A percentile compares a stretch with the other conserved stretches of the same genome.
These are phyloP conservation scores for Phytophthora capsici DNA, from an alignment of 352 stramenopile species.

Conservation along the genomic window DNA sequence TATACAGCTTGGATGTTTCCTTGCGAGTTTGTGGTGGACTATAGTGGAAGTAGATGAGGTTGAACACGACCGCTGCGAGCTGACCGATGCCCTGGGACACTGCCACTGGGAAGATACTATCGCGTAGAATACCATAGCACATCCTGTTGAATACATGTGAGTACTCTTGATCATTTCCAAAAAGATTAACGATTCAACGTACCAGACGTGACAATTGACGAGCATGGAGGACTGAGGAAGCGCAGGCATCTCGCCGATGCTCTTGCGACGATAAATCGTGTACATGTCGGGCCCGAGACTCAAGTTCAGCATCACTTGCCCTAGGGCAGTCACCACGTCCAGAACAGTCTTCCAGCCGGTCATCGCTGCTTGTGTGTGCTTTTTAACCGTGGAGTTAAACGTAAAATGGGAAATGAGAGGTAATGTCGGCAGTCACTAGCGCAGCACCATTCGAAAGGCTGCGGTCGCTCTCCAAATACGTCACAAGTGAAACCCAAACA, in stretches of 20 bases:
- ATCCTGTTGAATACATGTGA: conserved; percentile 12
- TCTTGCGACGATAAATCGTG: conserved; percentile 20
- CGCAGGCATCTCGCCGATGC: conserved; percentile 23
- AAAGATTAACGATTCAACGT: not conserved
- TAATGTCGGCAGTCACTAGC: too few species aligned
- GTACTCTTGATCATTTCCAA: not conserved
- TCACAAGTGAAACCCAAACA: conserved; percentile 10
- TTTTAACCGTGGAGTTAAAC: not conserved
- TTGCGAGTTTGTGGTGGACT: conserved; percentile 5
- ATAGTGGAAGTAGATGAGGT: conserved; percentile 30
- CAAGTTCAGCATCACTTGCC: conserved; percentile 26
- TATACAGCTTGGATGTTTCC: conserved; percentile 9
- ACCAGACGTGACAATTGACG: conserved; percentile 37
- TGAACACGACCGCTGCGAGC: conserved; percentile 23
- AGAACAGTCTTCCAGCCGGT: conserved; percentile 29
- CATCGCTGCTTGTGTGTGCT: conserved; percentile 12
- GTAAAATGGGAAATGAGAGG: conserved; percentile 5
- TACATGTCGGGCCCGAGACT: conserved; percentile 35
- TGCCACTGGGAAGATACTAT: conserved; percentile 35
- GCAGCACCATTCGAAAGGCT: conserved; percentile 2
- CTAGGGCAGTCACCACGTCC: conserved; percentile 21
- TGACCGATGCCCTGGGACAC: conserved; percentile 22
- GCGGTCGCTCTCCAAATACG: not conserved
- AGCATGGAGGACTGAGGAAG: conserved; percentile 21
- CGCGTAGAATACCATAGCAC: conserved; percentile 32